Conservation (phyloP, 2,329 filamentous ascomycete species). For the Fusarium camptoceras region DNA sequence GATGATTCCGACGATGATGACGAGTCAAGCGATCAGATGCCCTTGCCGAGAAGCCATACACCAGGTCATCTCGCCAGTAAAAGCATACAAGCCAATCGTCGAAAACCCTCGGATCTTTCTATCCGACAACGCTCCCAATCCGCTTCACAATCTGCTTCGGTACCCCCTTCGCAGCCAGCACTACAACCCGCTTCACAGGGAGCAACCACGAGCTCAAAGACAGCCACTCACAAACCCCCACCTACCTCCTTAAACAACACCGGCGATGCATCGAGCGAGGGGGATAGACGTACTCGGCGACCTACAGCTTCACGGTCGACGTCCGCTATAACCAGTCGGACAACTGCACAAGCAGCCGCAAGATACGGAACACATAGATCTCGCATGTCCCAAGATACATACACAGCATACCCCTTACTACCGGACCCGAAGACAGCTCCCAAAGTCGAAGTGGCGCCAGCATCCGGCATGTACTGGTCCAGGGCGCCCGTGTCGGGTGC, state of each 20-base stretch:
- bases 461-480: conserved; percentile 80
- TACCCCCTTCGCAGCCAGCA: conserved; percentile 59
- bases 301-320: conserved; percentile 64
- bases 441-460: conserved; percentile 71
- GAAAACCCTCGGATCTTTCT: conserved; percentile 64
- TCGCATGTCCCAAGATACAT: conserved; percentile 53
- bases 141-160: conserved; percentile 49
- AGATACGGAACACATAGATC: conserved; percentile 32
- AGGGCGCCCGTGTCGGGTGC: conserved; percentile 72
- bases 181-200: conserved; percentile 49
- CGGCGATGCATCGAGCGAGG: conserved; percentile 45
- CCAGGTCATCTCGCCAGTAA: conserved; percentile 71
- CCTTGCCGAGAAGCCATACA: conserved; percentile 68
- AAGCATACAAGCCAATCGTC: conserved; percentile 62
- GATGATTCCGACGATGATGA: conserved; percentile 52
- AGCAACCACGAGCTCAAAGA: conserved; percentile 45
- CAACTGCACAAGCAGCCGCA: conserved; percentile 36
- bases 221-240: conserved; percentile 44
- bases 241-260: conserved; percentile 38
- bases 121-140: conserved; percentile 68
- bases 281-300: conserved; percentile 49
- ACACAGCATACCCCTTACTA: conserved; percentile 67
- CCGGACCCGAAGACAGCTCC: conserved; percentile 67
- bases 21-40: conserved; percentile 52
- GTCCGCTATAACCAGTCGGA: conserved; percentile 60